phyloP scores from a whole-genome alignment of 306 rosid species.

The Lathyrus sativus region DNA sequence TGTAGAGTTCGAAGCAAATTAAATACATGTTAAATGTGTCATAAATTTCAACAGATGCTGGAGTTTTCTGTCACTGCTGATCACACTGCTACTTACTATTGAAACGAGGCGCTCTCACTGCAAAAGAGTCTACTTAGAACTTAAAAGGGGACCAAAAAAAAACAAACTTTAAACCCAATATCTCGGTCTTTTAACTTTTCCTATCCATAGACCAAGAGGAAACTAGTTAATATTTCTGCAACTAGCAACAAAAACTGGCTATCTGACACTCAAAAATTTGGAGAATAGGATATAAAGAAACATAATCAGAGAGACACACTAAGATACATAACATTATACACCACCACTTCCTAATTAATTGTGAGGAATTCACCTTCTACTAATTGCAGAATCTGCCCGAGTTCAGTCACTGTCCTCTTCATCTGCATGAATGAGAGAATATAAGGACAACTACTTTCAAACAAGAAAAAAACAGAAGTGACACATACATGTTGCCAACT shows the following conservation, averaged over 20 bases:
- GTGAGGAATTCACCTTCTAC: conserved; percentile 19
- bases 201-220: conserved; percentile 17
- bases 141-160: background rate
- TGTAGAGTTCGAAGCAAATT: background rate
- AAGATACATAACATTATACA: conserved; percentile 37
- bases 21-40: background rate
- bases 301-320: conserved; percentile 1
- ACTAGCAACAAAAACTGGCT: conserved; percentile 23
- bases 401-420: conserved; percentile 68
- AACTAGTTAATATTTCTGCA: conserved; percentile 22
- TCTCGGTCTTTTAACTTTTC: background rate
- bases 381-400: conserved; percentile 19
- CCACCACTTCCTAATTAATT: conserved; percentile 25
- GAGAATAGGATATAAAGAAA: background rate
- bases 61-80: background rate
- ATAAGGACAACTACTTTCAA: conserved; percentile 21
- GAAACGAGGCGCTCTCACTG: conserved; percentile 1
- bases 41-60: background rate
- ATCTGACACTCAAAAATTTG: conserved; percentile 2
- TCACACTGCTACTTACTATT: conserved; percentile 1
- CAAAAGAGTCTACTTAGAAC: background rate
- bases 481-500: conserved; percentile 15
- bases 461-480: background rate
- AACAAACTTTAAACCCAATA: conserved; percentile 16
- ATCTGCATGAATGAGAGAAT: conserved; percentile 48